Evolutionary conservation across 345 rosid genomes (phyloP).

Genomic region (Pistacia integerrima): DNA sequence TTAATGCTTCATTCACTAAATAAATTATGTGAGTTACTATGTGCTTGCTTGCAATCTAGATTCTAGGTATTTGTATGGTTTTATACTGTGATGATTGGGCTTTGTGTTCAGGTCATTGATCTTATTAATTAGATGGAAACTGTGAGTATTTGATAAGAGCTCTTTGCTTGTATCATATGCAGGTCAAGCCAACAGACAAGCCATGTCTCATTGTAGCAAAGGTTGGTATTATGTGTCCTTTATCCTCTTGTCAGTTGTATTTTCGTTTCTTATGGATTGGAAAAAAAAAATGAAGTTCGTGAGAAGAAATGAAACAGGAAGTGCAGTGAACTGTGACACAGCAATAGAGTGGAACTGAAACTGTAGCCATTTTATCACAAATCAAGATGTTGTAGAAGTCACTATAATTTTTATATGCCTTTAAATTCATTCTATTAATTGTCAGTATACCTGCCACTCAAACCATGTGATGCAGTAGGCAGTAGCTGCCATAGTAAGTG

Average conservation of each 20-base stretch:
- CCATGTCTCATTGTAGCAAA: constrained; percentile 61
- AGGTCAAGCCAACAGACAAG: constrained; percentile 61
- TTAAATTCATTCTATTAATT: neutral
- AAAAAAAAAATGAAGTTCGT: neutral
- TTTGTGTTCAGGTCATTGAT: neutral
- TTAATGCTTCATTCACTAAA: neutral
- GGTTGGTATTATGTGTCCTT: constrained; percentile 43
- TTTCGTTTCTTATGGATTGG: neutral
- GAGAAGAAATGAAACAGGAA: neutral
- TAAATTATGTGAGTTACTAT: neutral
- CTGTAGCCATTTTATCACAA: neutral
- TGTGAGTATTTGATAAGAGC: constrained; percentile 9
- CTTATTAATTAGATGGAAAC: neutral
- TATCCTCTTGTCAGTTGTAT: neutral
- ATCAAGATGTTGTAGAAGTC: neutral
- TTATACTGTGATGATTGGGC: neutral
- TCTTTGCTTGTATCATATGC: constrained; percentile 33
- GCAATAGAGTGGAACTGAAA: neutral
- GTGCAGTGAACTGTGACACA: neutral
- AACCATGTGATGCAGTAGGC: neutral
- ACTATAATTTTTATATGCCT: neutral
- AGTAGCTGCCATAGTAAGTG: neutral
- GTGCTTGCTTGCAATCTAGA: constrained; percentile 8
- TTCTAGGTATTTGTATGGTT: neutral
- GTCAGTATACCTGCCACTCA: neutral